Percentiles rank a stretch among this genome's conserved stretches.
phyloP scores from a whole-genome alignment of 495 filamentous ascomycete genomes.

The Monascus purpureus region DNA sequence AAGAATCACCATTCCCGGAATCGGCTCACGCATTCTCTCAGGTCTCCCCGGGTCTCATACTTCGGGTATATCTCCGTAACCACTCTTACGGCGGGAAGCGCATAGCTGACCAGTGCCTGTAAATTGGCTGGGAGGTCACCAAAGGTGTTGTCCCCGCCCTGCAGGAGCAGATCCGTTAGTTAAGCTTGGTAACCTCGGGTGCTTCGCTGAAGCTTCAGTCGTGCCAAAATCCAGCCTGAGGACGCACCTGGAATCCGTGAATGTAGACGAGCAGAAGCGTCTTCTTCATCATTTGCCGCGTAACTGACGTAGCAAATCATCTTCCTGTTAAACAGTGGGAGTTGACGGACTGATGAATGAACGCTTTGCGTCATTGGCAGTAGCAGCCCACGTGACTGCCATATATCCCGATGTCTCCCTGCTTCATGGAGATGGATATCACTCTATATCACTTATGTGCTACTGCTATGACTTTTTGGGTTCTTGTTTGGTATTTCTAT shows the following conservation, averaged over 20 bases:
- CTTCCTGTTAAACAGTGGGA: not conserved
- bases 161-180: constrained; percentile 1
- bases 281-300: constrained; percentile 52
- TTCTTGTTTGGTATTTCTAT: constrained; percentile 1
- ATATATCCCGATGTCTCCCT: not conserved
- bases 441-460: no score
- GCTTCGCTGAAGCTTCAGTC: not conserved
- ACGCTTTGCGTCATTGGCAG: not conserved
- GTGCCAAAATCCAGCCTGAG: no score
- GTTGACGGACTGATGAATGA: not conserved
- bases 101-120: constrained; percentile 49
- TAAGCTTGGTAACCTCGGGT: not conserved
- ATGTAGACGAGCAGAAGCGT: constrained; percentile 86
- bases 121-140: constrained; percentile 63
- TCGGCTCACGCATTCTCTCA: constrained; percentile 60
- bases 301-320: not conserved
- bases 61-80: constrained; percentile 66
- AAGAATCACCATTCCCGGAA: constrained; percentile 71
- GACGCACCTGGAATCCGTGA: constrained; percentile 85
- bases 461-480: no score
- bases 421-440: no score
- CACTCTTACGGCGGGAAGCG: constrained; percentile 62
- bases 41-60: constrained; percentile 82
- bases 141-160: constrained; percentile 89
- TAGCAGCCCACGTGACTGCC: constrained; percentile 1